These are phyloP conservation scores for Podaxis sp. DNA, from an alignment of 768 basidiomycete genomes.

Conservation along the genomic window DNA sequence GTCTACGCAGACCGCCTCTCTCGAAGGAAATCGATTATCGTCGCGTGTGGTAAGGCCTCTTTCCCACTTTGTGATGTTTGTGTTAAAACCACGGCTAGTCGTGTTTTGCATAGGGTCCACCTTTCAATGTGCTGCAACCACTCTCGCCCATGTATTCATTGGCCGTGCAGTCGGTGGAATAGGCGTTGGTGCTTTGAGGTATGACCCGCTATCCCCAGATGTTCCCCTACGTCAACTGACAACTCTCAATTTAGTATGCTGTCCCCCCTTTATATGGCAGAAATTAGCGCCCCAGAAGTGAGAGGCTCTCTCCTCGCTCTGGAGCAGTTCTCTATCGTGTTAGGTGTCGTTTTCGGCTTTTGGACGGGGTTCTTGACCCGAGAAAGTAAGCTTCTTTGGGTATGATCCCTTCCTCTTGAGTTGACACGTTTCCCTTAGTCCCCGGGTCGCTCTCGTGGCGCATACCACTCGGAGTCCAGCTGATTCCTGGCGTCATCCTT, in stretches of 20 bases:
- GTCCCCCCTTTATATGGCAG: constrained; percentile 80
- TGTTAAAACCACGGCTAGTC: constrained; percentile 32
- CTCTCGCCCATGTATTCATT: constrained; percentile 54
- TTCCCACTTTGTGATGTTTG: neutral
- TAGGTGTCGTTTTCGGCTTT: constrained; percentile 80
- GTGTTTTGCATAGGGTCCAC: constrained; percentile 72
- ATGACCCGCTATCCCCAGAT: constrained; percentile 12
- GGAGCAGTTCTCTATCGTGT: constrained; percentile 78
- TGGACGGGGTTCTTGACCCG: constrained; percentile 81
- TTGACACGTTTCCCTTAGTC: constrained; percentile 35
- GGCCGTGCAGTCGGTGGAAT: constrained; percentile 77
- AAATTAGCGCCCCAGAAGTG: constrained; percentile 79
- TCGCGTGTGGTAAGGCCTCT: constrained; percentile 56
- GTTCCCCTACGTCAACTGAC: constrained; percentile 13
- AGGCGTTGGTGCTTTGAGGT: constrained; percentile 79
- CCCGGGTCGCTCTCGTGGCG: constrained; percentile 69
- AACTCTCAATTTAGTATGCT: constrained; percentile 53
- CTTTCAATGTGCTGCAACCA: constrained; percentile 62
- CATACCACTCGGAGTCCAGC: constrained; percentile 70
- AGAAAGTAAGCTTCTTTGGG: constrained; percentile 37
- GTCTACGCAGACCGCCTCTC: constrained; percentile 68
- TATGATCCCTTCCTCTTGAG: neutral
- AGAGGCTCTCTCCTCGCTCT: constrained; percentile 77
- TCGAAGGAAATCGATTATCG: constrained; percentile 62
- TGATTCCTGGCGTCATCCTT: constrained; percentile 67